Evolutionary conservation across 2,329 filamentous ascomycete genomes (phyloP).

Genomic region (Aureobasidium sp.): DNA sequence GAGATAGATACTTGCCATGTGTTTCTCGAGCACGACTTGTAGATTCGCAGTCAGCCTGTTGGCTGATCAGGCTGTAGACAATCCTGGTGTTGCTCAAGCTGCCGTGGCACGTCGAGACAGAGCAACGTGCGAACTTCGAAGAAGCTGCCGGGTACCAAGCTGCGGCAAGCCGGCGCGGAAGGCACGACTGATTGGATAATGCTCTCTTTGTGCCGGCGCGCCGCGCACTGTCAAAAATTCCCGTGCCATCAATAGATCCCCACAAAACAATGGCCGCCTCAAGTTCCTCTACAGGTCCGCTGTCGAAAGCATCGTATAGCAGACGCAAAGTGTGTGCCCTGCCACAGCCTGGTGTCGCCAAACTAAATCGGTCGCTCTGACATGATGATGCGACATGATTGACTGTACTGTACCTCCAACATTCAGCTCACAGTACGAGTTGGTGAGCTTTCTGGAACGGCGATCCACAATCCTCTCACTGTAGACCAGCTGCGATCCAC

Average conservation of each 20-base stretch:
- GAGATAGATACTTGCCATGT: neutral
- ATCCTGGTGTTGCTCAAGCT: neutral
- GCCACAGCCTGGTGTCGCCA: constrained; percentile 1
- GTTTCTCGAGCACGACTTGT: neutral
- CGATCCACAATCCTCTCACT: neutral
- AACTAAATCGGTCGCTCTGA: neutral
- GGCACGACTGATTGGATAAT: constrained; percentile 1
- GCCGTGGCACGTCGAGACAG: neutral
- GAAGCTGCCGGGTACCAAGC: constrained; percentile 9
- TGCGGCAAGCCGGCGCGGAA: neutral
- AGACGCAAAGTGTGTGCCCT: neutral
- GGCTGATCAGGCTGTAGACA: neutral
- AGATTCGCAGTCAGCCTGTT: neutral
- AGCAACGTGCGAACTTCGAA: constrained; percentile 1
- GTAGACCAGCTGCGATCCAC: neutral
- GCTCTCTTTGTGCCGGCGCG: neutral
- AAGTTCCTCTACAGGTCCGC: neutral
- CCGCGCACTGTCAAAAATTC: constrained; percentile 1
- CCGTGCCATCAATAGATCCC: constrained; percentile 4
- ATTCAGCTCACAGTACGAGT: neutral
- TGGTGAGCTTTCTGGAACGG: neutral
- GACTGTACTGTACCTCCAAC: neutral
- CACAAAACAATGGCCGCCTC: constrained; percentile 9
- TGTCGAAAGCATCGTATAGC: neutral
- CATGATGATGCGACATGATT: constrained; percentile 8